Evolutionary conservation across 2,329 filamentous ascomycete genomes (phyloP), one percentile per base, ranked within the genome.

Genomic region (Botrytis paeoniae): DNA sequence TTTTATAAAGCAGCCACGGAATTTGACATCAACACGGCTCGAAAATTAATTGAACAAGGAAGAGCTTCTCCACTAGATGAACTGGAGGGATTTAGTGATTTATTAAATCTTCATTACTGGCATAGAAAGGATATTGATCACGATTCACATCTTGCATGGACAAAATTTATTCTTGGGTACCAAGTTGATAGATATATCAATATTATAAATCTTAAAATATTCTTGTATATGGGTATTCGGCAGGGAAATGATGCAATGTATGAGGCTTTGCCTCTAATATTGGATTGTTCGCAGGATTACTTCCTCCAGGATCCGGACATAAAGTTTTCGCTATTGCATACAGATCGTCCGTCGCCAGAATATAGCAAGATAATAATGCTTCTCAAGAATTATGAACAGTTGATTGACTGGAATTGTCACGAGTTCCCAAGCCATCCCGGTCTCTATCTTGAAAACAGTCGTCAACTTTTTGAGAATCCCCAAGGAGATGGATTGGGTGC

Each of bases 341-440:
- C 0, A 0, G 48, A 51, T 51, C 22, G 4, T 14, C 25, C 25
- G 25, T 14, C 48, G 25, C 48, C 25, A 51, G 4, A n/a, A n/a
- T 0, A 6, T 0, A 51, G 25, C 4, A 0, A 14, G 48, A 0
- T 0, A 12, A 51, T 51, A n/a, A 51, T n/a, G 48, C 1, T 0
- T 2, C 25, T n/a, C 25, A 51, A 5, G 4, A n/a, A 51, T 16
- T n/a, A 51, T n/a, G 48, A 16, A n/a, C 10, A 0, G 1, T 51
- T 51, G 10, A 51, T 51, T 51, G 48, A 51, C 48, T 51, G 48
- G 48, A 7, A 51, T 16, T n/a, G 25, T n/a, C 48, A 51, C 25
- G 48, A 51, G 48, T 51, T 51, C 10, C 25, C 48, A 51, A n/a
- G 4, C 10, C 2, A 51, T n/a, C 48, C 10, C 4, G 48, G 25